These are phyloP conservation scores for Trichophyton verrucosum DNA, from an alignment of 2,329 filamentous ascomycete genomes.

Conservation along the genomic window DNA sequence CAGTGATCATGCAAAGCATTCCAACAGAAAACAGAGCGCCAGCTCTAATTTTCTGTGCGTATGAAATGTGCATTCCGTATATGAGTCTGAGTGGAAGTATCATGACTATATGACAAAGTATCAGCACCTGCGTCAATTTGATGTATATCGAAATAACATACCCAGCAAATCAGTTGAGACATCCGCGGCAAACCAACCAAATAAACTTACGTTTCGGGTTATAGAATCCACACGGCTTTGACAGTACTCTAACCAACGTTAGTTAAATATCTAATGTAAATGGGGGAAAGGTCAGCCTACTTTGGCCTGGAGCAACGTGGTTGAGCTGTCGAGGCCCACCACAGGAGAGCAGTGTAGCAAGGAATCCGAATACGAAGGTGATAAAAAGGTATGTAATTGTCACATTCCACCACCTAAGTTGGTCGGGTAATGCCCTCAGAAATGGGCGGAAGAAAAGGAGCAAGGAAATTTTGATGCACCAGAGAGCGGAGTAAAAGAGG, in stretches of 20 bases:
- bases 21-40: constrained; percentile 21
- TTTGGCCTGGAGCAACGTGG: not conserved
- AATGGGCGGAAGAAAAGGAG: constrained; percentile 11
- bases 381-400: constrained; percentile 4
- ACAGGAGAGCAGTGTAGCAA: constrained; percentile 6
- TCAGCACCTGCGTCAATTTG: not conserved
- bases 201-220: constrained; percentile 11
- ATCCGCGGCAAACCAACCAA: constrained; percentile 12
- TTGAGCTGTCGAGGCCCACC: constrained; percentile 5
- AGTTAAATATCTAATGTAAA: not conserved
- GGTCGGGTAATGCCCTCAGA: constrained; percentile 7
- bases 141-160: constrained; percentile 6
- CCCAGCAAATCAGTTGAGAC: constrained; percentile 18
- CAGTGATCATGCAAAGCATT: constrained; percentile 17
- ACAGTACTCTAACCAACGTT: constrained; percentile 3
- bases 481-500: constrained; percentile 2
- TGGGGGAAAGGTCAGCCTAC: not conserved
- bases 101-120: constrained; percentile 19
- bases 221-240: not conserved
- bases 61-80: constrained; percentile 18
- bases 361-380: constrained; percentile 6
- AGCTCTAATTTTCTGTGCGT: constrained; percentile 19
- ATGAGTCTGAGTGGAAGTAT: constrained; percentile 20
- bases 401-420: constrained; percentile 3
- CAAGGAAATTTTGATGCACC: constrained; percentile 10